Conservation (phyloP, 176 grass and related monocot species). For the Neostapfia colusana region DNA sequence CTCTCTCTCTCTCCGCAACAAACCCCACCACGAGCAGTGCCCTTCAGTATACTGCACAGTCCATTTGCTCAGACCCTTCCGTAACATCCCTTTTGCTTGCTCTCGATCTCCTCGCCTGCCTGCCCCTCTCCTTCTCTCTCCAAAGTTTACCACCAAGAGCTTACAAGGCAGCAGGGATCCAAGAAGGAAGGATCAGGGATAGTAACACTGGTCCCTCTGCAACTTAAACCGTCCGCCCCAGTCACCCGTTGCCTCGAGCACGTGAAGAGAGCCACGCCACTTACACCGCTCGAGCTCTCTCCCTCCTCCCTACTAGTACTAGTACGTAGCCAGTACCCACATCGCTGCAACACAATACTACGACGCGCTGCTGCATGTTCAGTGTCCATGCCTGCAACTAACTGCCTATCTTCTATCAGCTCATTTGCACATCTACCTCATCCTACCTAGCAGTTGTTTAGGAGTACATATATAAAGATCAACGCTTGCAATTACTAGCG, state of each 20-base stretch:
- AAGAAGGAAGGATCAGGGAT: not conserved
- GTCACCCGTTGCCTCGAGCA: slow-evolving; percentile 21
- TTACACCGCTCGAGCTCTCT: slow-evolving; percentile 34
- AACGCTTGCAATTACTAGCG: too few relatives aligned
- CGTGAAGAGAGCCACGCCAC: slow-evolving; percentile 43
- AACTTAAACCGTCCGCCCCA: slow-evolving; percentile 36
- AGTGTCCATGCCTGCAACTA: slow-evolving; percentile 17
- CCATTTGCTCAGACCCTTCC: slow-evolving; percentile 18
- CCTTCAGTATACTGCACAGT: slow-evolving; percentile 21
- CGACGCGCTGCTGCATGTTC: not conserved
- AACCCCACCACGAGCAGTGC: slow-evolving; percentile 61
- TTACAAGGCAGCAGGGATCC: not conserved
- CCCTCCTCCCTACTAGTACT: not conserved
- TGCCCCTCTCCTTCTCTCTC: not conserved
- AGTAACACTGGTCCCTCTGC: slow-evolving; percentile 27
- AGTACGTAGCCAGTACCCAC: not conserved
- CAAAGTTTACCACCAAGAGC: not conserved
- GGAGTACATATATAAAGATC: too few relatives aligned
- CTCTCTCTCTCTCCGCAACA: slow-evolving; percentile 13
- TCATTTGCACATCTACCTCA: not conserved
- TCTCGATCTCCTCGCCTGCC: slow-evolving; percentile 4
- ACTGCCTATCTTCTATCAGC: not conserved
- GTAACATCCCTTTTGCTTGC: slow-evolving; percentile 45
- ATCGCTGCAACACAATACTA: not conserved
- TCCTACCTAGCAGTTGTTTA: too few relatives aligned